Evolutionary conservation across 148 eudicot genomes (phyloP).

Genomic region (Fagopyrum esculentum): DNA sequence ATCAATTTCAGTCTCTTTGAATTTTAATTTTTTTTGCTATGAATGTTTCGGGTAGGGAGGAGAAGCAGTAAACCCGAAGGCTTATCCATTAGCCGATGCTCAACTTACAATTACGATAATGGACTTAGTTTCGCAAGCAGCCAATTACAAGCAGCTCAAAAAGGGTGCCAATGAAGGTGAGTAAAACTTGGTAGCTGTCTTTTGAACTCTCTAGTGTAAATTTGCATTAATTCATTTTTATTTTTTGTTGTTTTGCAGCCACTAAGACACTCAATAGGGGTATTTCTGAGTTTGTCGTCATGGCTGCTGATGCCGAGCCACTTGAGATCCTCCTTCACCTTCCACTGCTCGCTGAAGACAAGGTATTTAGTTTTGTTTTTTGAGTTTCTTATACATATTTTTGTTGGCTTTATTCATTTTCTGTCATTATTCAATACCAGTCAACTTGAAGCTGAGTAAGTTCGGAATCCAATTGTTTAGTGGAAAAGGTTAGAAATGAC

Average conservation of each 20-base stretch:
- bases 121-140: conserved; percentile 77
- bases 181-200: too few relatives aligned
- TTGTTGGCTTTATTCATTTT: background rate
- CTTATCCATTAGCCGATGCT: conserved; percentile 72
- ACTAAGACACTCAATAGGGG: conserved; percentile 82
- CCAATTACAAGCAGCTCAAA: conserved; percentile 71
- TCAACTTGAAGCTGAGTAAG: background rate
- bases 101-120: conserved; percentile 54
- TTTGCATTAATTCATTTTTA: background rate
- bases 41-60: conserved; percentile 31
- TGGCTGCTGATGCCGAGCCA: conserved; percentile 88
- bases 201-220: background rate
- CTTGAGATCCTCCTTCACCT: conserved; percentile 82
- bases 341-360: conserved; percentile 74
- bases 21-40: too few relatives aligned
- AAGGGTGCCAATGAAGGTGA: conserved; percentile 81
- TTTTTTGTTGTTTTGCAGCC: conserved; percentile 32
- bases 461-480: background rate
- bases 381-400: background rate
- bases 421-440: background rate
- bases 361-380: conserved; percentile 30
- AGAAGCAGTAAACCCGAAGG: conserved; percentile 66
- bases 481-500: background rate
- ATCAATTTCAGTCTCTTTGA: too few relatives aligned
- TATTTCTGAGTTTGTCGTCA: conserved; percentile 71